These are phyloP conservation scores for Colletotrichum liriopes DNA, from an alignment of 2,329 filamentous ascomycete genomes.

Conservation along the genomic window DNA sequence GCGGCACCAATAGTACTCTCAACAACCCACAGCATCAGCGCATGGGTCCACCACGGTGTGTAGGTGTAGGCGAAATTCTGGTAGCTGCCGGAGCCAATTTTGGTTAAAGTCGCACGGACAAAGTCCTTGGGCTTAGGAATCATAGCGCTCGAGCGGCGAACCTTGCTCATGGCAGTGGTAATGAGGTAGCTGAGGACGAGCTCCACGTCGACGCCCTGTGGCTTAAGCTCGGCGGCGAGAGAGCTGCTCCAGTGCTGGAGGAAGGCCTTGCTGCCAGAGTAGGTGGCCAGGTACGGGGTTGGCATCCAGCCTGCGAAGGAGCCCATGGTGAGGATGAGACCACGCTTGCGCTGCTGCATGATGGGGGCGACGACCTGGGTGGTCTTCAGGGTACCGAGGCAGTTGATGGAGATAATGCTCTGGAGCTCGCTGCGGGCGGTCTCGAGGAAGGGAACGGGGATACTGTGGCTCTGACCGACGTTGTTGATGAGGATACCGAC, in stretches of 20 bases:
- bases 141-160: conserved; percentile 82
- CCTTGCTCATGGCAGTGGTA: conserved; percentile 97
- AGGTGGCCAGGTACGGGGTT: conserved; percentile 93
- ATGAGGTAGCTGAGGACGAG: conserved; percentile 94
- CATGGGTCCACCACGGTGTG: conserved; percentile 95
- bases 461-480: conserved; percentile 93
- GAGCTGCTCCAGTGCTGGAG: conserved; percentile 95
- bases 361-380: conserved; percentile 89
- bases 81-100: conserved; percentile 86
- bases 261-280: conserved; percentile 98
- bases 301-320: conserved; percentile 95
- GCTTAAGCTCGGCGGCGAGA: conserved; percentile 85
- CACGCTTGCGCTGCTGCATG: conserved; percentile 82
- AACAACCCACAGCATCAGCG: conserved; percentile 87
- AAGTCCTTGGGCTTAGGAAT: conserved; percentile 89
- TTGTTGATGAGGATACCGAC: conserved; percentile 95
- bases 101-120: conserved; percentile 82
- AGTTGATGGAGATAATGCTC: conserved; percentile 96
- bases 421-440: conserved; percentile 86
- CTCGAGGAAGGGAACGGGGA: conserved; percentile 89
- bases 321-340: conserved; percentile 96
- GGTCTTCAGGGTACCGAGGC: conserved; percentile 88
- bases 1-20: conserved; percentile 70
- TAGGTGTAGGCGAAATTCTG: conserved; percentile 87
- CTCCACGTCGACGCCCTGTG: conserved; percentile 88